Base-by-base conservation (phyloP, 305 asterid genomes). In the Nicotiana rustica region DNA sequence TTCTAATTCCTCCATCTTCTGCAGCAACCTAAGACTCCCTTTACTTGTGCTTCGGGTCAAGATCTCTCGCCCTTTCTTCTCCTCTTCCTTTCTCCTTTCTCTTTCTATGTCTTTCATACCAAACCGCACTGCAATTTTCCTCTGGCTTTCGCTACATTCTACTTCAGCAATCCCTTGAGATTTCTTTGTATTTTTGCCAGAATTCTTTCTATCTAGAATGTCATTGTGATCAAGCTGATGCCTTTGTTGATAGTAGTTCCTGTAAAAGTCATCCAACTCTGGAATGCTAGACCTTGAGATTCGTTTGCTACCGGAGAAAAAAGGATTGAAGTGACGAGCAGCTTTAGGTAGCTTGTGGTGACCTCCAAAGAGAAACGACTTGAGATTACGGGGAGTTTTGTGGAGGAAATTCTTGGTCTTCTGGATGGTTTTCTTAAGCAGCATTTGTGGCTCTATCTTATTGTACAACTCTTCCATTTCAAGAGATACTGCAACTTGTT, bases 1-100 rank as follows among this genome's bases (percentile, higher is more conserved):
- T 85, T 93, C 97, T 62, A 93, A 77, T 79, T 93, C 94, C 79
- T 89, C 89, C 97, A 95, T 81, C 85, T 84, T 95, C 76, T 85
- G 85, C 13, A 92, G 93, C 21, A 93, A 82, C 33, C 47, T 80
- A 56, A 56, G 79, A 47, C 66, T 35, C 80, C 83, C 64, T 73
- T 87, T 89, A 47, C 84, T 87, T 4, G 86, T 85, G 62, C 84
- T 90, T 83, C 82, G 68, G 81, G 83, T 41, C 62, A 87, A 59
- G 13, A 85, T 64, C 41, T 79, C 89, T 6, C 68, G 84, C 78
- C 75, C 77, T 67, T 84, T 65, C 66, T 55, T 76, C 80, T 76
- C 66, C 59, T 55, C 80, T 52, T 76, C 66, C 49, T 76, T 55
- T 55, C 31, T 76, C 66, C 65, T 55, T 31, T 76, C 80, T 47